Evolutionary conservation across 495 filamentous ascomycete species (phyloP).

Genomic region (Sordaria brevicollis): DNA sequence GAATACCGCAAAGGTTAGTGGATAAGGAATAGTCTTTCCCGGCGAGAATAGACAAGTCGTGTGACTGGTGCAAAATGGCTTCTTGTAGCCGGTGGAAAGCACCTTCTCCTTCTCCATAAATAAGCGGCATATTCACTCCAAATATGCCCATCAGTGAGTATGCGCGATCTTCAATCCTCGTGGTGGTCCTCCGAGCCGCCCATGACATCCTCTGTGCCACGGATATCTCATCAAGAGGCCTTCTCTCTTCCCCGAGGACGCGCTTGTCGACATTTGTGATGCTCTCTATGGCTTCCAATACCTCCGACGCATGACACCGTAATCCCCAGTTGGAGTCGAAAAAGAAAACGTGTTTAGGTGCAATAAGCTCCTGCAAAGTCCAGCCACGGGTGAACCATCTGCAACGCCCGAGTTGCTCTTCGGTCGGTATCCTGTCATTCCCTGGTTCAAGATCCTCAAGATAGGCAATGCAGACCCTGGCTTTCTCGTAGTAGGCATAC

Average conservation of each 20-base stretch:
- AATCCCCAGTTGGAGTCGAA: background rate
- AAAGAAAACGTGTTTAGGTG: background rate
- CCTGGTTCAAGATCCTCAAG: background rate
- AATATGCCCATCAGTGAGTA: conserved; percentile 20
- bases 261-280: background rate
- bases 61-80: conserved; percentile 10
- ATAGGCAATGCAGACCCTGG: background rate
- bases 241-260: background rate
- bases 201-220: conserved; percentile 13
- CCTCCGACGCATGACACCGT: background rate
- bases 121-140: conserved; percentile 16
- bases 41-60: conserved; percentile 25
- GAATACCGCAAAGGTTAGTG: background rate
- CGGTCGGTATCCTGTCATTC: background rate
- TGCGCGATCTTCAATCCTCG: conserved; percentile 9
- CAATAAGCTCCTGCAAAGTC: conserved; percentile 6
- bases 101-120: conserved; percentile 16
- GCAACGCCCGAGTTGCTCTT: background rate
- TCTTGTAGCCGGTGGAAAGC: conserved; percentile 17
- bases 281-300: background rate
- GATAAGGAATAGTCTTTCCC: conserved; percentile 7
- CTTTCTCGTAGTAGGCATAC: conserved; percentile 8
- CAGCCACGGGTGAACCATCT: conserved; percentile 5
- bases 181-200: conserved; percentile 7
- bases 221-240: background rate